Base-by-base conservation (phyloP, 371 early-diverging fungal genomes). In the Cokeromyces recurvatus region DNA sequence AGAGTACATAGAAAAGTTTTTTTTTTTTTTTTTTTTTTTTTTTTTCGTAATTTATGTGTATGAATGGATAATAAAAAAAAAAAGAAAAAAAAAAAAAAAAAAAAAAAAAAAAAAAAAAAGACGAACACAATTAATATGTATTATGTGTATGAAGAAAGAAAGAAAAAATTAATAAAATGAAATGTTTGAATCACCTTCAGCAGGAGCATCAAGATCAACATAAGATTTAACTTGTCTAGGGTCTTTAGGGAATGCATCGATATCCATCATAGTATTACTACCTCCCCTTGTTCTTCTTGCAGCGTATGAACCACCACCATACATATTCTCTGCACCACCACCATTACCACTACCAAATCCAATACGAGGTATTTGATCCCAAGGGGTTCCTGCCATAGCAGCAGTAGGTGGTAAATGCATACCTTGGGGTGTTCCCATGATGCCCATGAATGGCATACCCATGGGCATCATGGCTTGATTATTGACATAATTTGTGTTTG, bases 141-240 rank as follows among this genome's bases (percentile, higher is more conserved):
- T n/a, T n/a, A n/a, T n/a, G n/a, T 9, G 12, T 14, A 19, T 14
- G 22, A 23, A n/a, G 25, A 36, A 14, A 8, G 16, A 36, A 25
- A 23, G 25, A 38, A 20, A n/a, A 14, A 16, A 12, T 62, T 60
- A 67, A 42, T 62, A 68, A 43, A 64, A 73, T 43, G 65, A 62
- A 40, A 81, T 65, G 57, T 89, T 85, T 15, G 85, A 64, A 39
- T 87, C 90, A 25, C 89, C 91, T 59, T 87, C 89, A 14, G 85
- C 89, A 6, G 92, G 92, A 24, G 89, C 91, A 68, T 92, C 92
- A 49, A 91, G 60, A 51, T 92, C 92, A 35, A 91, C 87, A 49
- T 92, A 92, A 5, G 89, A 89, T 57, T 86, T 88, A 45, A 90
- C 84, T 67, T 85, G 83, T 38, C 87, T 78, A 16, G 85, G 85